Conservation (phyloP, 148 eudicot species). For the Rhododendron molle region DNA sequence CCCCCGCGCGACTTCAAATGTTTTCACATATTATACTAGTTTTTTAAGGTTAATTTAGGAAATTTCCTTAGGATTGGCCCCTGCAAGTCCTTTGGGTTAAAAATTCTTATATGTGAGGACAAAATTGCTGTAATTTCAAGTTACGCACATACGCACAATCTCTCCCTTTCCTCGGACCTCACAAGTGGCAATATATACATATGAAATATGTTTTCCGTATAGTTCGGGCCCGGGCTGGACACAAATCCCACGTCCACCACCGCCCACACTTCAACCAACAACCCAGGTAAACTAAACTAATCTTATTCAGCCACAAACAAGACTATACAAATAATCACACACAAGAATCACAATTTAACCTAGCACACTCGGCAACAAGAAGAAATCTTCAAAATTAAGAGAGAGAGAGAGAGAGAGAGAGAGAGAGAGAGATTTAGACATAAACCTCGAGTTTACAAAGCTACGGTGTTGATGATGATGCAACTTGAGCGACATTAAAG, state of each 20-base stretch:
- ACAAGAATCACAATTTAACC: not conserved
- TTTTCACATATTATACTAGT: not conserved
- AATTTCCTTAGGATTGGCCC: no score
- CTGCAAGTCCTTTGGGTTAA: no score
- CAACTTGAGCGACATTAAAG: conserved; percentile 43
- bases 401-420: not conserved
- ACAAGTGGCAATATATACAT: no score
- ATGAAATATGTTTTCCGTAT: no score
- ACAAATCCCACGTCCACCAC: not conserved
- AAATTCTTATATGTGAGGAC: not conserved
- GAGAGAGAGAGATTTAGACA: not conserved
- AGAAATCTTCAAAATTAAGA: not conserved
- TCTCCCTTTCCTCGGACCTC: no score
- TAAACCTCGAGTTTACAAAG: conserved; percentile 36
- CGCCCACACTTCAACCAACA: not conserved
- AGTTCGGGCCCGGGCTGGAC: no score
- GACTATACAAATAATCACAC: not conserved
- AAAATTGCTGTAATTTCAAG: not conserved
- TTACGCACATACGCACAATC: no score
- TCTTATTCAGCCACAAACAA: not conserved
- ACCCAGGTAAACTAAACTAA: not conserved
- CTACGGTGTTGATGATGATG: conserved; percentile 32
- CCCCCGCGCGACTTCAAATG: not conserved
- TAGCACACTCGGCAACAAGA: not conserved
- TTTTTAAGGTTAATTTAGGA: not conserved